Evolutionary conservation across 2,329 filamentous ascomycete genomes (phyloP), one percentile per base, ranked within the genome.

Genomic region (Xylaria sp.): DNA sequence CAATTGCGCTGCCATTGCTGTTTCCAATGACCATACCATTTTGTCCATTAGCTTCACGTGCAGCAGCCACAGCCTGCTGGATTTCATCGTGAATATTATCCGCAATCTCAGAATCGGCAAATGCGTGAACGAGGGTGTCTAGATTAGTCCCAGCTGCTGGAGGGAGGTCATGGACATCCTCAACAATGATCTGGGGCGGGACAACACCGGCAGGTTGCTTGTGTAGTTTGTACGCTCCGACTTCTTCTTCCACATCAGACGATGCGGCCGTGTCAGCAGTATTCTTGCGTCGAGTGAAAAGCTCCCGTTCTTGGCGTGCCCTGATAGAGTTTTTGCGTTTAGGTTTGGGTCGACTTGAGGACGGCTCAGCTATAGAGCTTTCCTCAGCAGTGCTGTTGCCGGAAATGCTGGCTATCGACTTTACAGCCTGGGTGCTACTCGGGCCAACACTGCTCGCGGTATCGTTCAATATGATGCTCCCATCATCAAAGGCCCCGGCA

Each of bases 331-430:
- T 89, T 63, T 90, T 90, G 30, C 94, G 90, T 75, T 90, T 92
- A 71, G 82, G 84, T 77, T 87, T 91, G 0, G 91, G 92, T 60
- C 92, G 86, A 5, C 88, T 83, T 30, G 87, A 84, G 0, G 89
- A 86, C 3, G 86, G 87, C 61, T 90, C 87, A 3, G 61, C 42
- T 9, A 85, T 83, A 54, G 85, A 83, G 69, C 86, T 91, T 30
- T 90, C 90, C 36, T 92, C 91, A 27, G 90, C 92, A 3, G 90
- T 85, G 78, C 92, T 97, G 39, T 85, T 87, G 39, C 91, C 93
- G 64, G 93, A 94, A 42, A 92, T 85, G 78, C 94, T 98, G 1
- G 93, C 90, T 71, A 97, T 91, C 0, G 94, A 97, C 81, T 98
- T 98, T 72, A 97, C 90, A 7, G 93, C 93, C 67, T 91, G 88